Percentiles rank a stretch among this genome's conserved stretches.
Evolutionary conservation across 768 basidiomycete species (phyloP).

Genomic region (Collybia nuda): DNA sequence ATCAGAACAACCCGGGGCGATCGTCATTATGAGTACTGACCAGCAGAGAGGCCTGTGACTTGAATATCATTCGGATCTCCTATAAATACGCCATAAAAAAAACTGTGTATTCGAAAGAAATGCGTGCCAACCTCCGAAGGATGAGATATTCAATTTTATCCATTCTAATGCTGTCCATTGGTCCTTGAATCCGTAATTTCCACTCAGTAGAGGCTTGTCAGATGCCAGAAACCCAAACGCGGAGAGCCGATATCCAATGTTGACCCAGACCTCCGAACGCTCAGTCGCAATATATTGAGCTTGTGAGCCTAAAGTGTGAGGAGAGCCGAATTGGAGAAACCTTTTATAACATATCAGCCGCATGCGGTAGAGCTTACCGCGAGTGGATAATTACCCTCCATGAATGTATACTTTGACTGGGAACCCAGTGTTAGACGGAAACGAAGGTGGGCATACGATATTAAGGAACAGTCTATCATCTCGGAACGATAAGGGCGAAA

Average conservation of each 20-base stretch:
- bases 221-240: conserved; percentile 76
- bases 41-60: conserved; percentile 72
- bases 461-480: conserved; percentile 61
- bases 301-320: conserved; percentile 58
- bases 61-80: conserved; percentile 63
- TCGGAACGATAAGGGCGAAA: neutral
- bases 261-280: conserved; percentile 70
- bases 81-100: conserved; percentile 18
- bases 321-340: conserved; percentile 79
- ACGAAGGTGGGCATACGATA: conserved; percentile 58
- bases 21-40: conserved; percentile 26
- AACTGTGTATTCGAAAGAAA: neutral
- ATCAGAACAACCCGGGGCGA: no score
- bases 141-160: conserved; percentile 64
- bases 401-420: conserved; percentile 79
- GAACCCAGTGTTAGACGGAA: conserved; percentile 40
- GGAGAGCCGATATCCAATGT: conserved; percentile 75
- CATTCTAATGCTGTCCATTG: conserved; percentile 79
- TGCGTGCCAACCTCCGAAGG: conserved; percentile 60
- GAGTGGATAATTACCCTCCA: conserved; percentile 51
- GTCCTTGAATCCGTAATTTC: conserved; percentile 86
- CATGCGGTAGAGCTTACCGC: neutral
- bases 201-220: conserved; percentile 57
- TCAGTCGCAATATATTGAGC: conserved; percentile 68
- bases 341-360: conserved; percentile 28